phyloP scores from a whole-genome alignment of 257 asterid genomes.

The Nemophila menziesii region DNA sequence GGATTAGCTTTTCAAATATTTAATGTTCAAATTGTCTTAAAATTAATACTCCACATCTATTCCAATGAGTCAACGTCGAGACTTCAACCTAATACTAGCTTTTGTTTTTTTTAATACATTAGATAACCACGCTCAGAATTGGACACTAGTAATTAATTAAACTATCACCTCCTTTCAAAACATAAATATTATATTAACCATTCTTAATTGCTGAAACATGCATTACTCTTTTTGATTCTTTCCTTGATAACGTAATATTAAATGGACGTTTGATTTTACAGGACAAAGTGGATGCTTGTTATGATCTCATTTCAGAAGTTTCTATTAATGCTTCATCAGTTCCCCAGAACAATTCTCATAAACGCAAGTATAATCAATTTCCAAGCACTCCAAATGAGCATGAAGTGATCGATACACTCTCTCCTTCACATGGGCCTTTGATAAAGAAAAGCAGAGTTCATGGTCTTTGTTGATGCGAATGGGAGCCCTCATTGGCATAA shows the following conservation, averaged over 20 bases:
- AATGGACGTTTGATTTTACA: conserved; percentile 15
- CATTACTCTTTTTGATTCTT: no score
- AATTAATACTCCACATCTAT: no score
- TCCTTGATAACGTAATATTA: no score
- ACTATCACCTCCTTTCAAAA: no score
- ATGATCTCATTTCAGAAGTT: conserved; percentile 26
- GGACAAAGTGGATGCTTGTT: conserved; percentile 67
- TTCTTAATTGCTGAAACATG: no score
- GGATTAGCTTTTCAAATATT: no score
- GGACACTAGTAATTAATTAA: neutral
- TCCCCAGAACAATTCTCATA: conserved; percentile 13
- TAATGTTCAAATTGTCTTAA: no score
- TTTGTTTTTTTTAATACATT: no score
- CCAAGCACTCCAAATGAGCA: conserved; percentile 26
- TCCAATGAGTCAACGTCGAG: no score
- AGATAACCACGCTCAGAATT: no score
- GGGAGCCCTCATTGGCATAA: conserved; percentile 41
- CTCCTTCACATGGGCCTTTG: conserved; percentile 8
- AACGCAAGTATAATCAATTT: conserved; percentile 31
- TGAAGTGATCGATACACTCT: conserved; percentile 23
- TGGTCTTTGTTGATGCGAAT: conserved; percentile 45
- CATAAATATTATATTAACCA: no score
- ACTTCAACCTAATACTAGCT: no score
- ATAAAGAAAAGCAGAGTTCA: conserved; percentile 43
- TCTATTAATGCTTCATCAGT: conserved; percentile 22